Conservation (phyloP, 345 rosid species). For the Camelina neglecta region DNA sequence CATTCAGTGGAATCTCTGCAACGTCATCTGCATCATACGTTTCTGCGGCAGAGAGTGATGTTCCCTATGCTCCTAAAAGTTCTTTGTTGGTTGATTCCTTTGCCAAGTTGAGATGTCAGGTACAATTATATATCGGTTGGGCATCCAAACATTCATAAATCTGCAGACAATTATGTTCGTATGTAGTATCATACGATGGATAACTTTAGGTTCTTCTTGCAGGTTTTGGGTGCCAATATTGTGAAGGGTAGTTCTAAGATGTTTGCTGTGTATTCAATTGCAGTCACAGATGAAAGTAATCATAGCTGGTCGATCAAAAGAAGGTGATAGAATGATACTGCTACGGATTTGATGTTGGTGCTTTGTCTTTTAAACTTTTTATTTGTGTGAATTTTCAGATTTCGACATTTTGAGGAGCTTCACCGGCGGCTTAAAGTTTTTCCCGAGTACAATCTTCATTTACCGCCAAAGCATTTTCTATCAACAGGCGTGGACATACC, state of each 20-base stretch:
- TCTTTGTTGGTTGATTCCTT: slow-evolving; percentile 76
- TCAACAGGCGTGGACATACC: slow-evolving; percentile 84
- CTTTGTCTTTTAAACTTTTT: slow-evolving; percentile 6
- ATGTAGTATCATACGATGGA: slow-evolving; percentile 21
- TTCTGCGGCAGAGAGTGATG: slow-evolving; percentile 53
- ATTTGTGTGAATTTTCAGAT: slow-evolving; percentile 50
- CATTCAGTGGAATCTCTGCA: slow-evolving; percentile 72
- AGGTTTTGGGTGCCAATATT: slow-evolving; percentile 98
- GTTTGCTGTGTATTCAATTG: slow-evolving; percentile 91
- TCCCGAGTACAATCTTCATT: slow-evolving; percentile 86
- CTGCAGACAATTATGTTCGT: slow-evolving; percentile 8
- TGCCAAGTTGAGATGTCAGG: slow-evolving; percentile 95
- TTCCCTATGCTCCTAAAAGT: slow-evolving; percentile 53
- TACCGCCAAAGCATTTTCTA: slow-evolving; percentile 98
- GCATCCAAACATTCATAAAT: slow-evolving; percentile 9
- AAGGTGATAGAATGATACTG: slow-evolving; percentile 60
- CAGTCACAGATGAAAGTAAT: slow-evolving; percentile 84
- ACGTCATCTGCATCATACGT: slow-evolving; percentile 62
- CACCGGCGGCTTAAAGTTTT: slow-evolving; percentile 93
- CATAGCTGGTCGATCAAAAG: slow-evolving; percentile 98
- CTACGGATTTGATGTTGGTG: slow-evolving; percentile 33
- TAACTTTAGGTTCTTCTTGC: slow-evolving; percentile 48
- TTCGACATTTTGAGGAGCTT: slow-evolving; percentile 99
- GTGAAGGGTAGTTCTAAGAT: slow-evolving; percentile 87
- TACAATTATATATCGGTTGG: slow-evolving; percentile 45